These are phyloP conservation scores for Gynostemma pentaphyllum DNA, from an alignment of 306 rosid species.

Conservation along the genomic window DNA sequence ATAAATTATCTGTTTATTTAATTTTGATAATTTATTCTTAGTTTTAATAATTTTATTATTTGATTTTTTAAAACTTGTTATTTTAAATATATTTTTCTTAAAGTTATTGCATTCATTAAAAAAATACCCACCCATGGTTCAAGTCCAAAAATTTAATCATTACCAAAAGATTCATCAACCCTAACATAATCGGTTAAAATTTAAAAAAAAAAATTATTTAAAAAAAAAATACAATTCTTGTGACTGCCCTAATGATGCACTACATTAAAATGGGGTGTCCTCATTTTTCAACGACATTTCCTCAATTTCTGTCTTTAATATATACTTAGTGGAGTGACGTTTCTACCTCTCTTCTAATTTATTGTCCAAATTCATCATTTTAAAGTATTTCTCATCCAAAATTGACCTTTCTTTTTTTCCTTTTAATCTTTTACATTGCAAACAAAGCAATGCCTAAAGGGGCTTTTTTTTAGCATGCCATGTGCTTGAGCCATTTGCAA, in stretches of 20 bases:
- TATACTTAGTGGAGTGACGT: constrained; percentile 23
- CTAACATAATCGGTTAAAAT: neutral
- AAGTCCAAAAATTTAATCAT: neutral
- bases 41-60: too few species aligned
- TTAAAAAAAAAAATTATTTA: neutral
- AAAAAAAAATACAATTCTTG: neutral
- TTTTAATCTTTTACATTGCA: too few species aligned
- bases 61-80: too few species aligned
- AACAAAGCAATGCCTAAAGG: too few species aligned
- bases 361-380: neutral
- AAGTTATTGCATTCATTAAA: neutral
- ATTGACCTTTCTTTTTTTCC: too few species aligned
- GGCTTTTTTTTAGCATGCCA: too few species aligned
- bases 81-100: too few species aligned
- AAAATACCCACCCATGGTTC: neutral
- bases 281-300: constrained; percentile 20
- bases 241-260: constrained; percentile 1
- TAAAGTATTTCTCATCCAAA: neutral
- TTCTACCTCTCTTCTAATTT: neutral
- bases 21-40: too few species aligned
- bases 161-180: neutral
- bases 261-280: neutral
- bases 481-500: too few species aligned
- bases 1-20: too few species aligned
- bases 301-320: constrained; percentile 34